Percentiles rank a stretch among this genome's conserved stretches.
These are phyloP conservation scores for Tetrahymena elliotti DNA, from an alignment of 73 alveolate genomes.

Conservation along the genomic window DNA sequence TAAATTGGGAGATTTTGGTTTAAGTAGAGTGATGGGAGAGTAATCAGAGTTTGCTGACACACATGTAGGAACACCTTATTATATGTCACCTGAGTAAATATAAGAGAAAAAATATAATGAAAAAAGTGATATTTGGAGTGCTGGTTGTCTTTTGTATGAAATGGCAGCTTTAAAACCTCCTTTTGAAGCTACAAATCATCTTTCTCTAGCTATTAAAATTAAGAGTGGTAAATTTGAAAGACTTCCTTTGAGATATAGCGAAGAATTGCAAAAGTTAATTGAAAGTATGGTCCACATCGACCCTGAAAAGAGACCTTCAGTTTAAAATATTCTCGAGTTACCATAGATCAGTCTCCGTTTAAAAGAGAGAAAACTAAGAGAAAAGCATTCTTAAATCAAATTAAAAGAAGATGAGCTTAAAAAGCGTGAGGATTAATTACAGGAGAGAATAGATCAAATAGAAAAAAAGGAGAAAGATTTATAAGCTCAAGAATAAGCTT, in stretches of 20 bases:
- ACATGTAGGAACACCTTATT: conserved; percentile 96
- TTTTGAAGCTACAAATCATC: conserved; percentile 85
- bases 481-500: not conserved
- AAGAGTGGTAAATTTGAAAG: conserved; percentile 84
- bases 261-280: conserved; percentile 64
- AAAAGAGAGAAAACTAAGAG: conserved; percentile 70
- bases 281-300: conserved; percentile 60
- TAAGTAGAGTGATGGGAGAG: conserved; percentile 66
- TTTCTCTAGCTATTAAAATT: conserved; percentile 80
- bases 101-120: conserved; percentile 83
- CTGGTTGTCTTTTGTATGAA: conserved; percentile 91
- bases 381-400: conserved; percentile 61
- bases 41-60: conserved; percentile 88
- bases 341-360: conserved; percentile 76
- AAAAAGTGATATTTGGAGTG: conserved; percentile 87
- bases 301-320: conserved; percentile 59
- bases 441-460: not conserved
- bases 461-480: not conserved
- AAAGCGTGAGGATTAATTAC: conserved; percentile 7
- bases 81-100: conserved; percentile 91
- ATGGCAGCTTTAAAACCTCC: conserved; percentile 83
- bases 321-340: conserved; percentile 60
- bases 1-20: conserved; percentile 94
- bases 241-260: conserved; percentile 65
- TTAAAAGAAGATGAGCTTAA: conserved; percentile 75